Percentiles rank a stretch among this genome's conserved stretches.
Conservation (phyloP, 1,139 yeast genomes). For the Oligophagozyma castellii region DNA sequence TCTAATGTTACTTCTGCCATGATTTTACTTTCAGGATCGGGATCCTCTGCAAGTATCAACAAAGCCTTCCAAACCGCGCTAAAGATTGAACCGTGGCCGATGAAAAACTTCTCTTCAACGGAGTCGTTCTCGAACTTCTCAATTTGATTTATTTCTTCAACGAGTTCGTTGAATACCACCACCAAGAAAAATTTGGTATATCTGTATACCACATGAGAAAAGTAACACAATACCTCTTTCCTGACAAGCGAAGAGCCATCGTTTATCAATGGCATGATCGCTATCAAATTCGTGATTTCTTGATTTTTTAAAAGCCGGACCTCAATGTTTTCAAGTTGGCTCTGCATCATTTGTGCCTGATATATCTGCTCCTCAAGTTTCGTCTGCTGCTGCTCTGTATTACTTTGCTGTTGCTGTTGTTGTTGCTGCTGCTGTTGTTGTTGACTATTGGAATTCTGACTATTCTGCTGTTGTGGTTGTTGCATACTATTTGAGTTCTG, state of each 20-base stretch:
- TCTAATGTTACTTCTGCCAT: constrained; percentile 69
- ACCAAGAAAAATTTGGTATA: constrained; percentile 69
- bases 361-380: constrained; percentile 23
- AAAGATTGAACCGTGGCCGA: constrained; percentile 72
- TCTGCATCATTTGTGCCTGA: constrained; percentile 18
- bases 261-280: constrained; percentile 38
- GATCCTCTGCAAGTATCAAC: constrained; percentile 74
- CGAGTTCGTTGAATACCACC: constrained; percentile 75
- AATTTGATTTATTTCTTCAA: constrained; percentile 60
- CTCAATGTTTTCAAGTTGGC: constrained; percentile 20
- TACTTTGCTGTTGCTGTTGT: constrained; percentile 5
- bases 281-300: constrained; percentile 32
- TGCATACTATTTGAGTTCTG: constrained; percentile 15
- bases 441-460: constrained; percentile 7
- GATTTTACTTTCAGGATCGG: constrained; percentile 68
- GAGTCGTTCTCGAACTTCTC: constrained; percentile 29
- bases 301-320: constrained; percentile 27
- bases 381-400: constrained; percentile 20
- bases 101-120: constrained; percentile 23
- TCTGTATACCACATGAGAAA: constrained; percentile 58
- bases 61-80: constrained; percentile 81
- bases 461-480: constrained; percentile 10
- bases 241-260: constrained; percentile 89
- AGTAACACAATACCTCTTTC: constrained; percentile 67
- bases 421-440: constrained; percentile 7